Evolutionary conservation across 2,329 filamentous ascomycete species (phyloP).

Genomic region (Venturia effusa): DNA sequence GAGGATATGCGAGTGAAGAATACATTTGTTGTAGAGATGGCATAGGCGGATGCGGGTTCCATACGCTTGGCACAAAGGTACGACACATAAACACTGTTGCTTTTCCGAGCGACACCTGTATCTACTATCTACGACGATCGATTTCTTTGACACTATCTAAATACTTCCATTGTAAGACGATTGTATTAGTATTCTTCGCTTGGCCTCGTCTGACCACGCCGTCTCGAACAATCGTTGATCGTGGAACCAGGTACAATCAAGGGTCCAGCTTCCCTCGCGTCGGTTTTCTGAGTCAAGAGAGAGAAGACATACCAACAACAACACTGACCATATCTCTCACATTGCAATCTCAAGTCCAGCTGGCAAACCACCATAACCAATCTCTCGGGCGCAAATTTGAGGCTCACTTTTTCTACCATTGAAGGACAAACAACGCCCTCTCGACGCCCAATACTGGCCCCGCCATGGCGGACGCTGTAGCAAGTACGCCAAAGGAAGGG

Average conservation of each 20-base stretch:
- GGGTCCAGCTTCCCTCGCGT: background rate
- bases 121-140: background rate
- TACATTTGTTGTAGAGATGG: constrained; percentile 2
- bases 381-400: background rate
- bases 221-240: too few relatives aligned
- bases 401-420: background rate
- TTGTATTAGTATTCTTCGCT: too few relatives aligned
- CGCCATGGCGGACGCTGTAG: background rate
- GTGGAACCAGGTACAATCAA: too few relatives aligned
- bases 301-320: background rate
- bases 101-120: background rate
- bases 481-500: background rate
- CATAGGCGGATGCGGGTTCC: background rate
- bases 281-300: background rate
- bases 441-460: background rate
- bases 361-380: background rate
- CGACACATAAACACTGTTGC: background rate
- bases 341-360: background rate
- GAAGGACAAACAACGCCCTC: background rate
- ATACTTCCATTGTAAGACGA: too few relatives aligned
- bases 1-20: background rate
- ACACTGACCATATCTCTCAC: background rate
- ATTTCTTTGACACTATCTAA: too few relatives aligned
- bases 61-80: background rate
- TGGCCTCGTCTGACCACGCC: too few relatives aligned